A percentile compares a stretch with the other conserved stretches of the same genome.
Conservation (phyloP, 2,329 filamentous ascomycete genomes). For the Cordyceps militaris region DNA sequence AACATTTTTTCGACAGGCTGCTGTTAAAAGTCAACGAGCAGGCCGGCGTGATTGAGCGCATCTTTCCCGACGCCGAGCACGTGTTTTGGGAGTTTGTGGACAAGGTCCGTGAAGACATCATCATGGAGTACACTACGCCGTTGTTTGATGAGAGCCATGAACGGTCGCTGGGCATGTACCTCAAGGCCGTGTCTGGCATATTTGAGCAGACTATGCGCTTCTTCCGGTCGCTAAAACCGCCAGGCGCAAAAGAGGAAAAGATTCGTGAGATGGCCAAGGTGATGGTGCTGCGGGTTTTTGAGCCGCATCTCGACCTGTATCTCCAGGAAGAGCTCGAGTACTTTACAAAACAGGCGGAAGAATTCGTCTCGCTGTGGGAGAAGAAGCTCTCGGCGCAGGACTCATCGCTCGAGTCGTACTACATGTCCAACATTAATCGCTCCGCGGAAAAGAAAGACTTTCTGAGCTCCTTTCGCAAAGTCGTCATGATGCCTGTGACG, state of each 20-base stretch:
- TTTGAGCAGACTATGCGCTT: constrained; percentile 83
- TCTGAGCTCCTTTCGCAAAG: constrained; percentile 91
- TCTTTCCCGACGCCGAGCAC: constrained; percentile 65
- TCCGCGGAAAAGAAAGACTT: constrained; percentile 97
- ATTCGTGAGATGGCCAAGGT: constrained; percentile 59
- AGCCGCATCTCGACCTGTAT: constrained; percentile 90
- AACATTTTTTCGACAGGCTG: constrained; percentile 71
- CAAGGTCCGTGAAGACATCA: constrained; percentile 74
- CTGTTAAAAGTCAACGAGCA: constrained; percentile 76
- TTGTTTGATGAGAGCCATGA: constrained; percentile 84
- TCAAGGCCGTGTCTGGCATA: constrained; percentile 78
- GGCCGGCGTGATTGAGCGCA: constrained; percentile 67
- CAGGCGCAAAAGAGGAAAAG: constrained; percentile 53
- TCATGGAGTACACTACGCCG: constrained; percentile 78
- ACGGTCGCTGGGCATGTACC: constrained; percentile 65
- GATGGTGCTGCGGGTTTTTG: constrained; percentile 68
- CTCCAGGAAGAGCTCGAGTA: constrained; percentile 83
- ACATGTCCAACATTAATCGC: constrained; percentile 90
- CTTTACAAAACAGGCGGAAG: constrained; percentile 70
- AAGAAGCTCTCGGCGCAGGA: constrained; percentile 87
- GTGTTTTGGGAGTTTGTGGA: constrained; percentile 76
- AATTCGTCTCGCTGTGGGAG: constrained; percentile 79
- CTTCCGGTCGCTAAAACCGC: constrained; percentile 60
- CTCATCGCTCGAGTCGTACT: constrained; percentile 83
- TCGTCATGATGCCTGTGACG: constrained; percentile 97